Evolutionary conservation across 371 early-diverging fungal genomes (phyloP).

Genomic region (Mortierella sp.): DNA sequence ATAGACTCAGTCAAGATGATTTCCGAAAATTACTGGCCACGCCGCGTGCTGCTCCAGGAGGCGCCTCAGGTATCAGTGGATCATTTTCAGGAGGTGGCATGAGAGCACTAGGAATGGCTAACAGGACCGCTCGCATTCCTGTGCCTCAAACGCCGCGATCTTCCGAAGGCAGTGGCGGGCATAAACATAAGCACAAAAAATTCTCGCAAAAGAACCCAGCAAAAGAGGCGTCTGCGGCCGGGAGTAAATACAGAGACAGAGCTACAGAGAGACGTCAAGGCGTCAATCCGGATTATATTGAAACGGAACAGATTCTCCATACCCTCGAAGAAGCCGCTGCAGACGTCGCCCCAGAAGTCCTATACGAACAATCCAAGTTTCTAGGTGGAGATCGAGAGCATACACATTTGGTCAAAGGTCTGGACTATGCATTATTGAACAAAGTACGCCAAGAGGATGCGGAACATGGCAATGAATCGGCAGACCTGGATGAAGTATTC

Average conservation of each 20-base stretch:
- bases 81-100: slow-evolving; percentile 45
- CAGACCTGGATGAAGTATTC: slow-evolving; percentile 46
- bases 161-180: slow-evolving; percentile 50
- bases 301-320: slow-evolving; percentile 62
- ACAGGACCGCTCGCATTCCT: slow-evolving; percentile 58
- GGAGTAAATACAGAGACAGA: slow-evolving; percentile 83
- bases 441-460: slow-evolving; percentile 68
- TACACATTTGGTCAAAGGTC: slow-evolving; percentile 93
- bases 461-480: slow-evolving; percentile 22
- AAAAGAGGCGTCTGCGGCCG: slow-evolving; percentile 21
- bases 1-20: slow-evolving; percentile 81
- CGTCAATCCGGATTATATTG: slow-evolving; percentile 66
- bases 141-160: slow-evolving; percentile 60
- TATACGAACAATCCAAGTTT: slow-evolving; percentile 87
- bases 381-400: slow-evolving; percentile 89
- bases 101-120: slow-evolving; percentile 52
- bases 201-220: slow-evolving; percentile 25
- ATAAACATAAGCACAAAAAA: slow-evolving; percentile 39
- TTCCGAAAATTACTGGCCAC: slow-evolving; percentile 84
- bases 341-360: slow-evolving; percentile 61
- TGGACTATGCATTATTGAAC: slow-evolving; percentile 85
- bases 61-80: slow-evolving; percentile 38
- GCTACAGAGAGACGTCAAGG: slow-evolving; percentile 89
- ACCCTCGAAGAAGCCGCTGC: slow-evolving; percentile 50
- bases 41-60: slow-evolving; percentile 66